A percentile compares a stretch with the other conserved stretches of the same genome.
phyloP scores from a whole-genome alignment of 495 filamentous ascomycete genomes.

The Xylaria palmicola region DNA sequence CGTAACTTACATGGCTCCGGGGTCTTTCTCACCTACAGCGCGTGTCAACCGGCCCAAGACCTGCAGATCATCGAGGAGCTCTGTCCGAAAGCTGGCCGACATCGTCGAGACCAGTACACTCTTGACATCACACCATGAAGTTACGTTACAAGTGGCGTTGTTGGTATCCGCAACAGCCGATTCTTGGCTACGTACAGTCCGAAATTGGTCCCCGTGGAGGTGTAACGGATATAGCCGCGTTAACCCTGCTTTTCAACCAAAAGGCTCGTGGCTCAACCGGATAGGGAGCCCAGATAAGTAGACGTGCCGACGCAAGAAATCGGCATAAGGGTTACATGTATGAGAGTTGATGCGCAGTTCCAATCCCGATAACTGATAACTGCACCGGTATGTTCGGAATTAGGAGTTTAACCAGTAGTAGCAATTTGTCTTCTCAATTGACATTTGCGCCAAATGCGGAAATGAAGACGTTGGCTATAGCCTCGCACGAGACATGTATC shows the following conservation, averaged over 20 bases:
- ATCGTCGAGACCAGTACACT: background rate
- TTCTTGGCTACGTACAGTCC: background rate
- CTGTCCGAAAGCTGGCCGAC: background rate
- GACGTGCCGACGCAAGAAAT: background rate
- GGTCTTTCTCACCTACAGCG: background rate
- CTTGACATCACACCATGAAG: background rate
- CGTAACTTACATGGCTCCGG: background rate
- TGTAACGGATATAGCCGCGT: background rate
- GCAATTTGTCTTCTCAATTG: no score
- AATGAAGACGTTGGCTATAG: no score
- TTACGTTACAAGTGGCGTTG: conserved; percentile 16
- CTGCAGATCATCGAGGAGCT: conserved; percentile 1
- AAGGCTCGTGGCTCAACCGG: background rate
- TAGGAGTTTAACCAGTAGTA: no score
- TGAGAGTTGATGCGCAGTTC: background rate
- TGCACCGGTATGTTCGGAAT: no score
- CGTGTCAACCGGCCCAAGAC: background rate
- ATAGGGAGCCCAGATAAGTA: background rate
- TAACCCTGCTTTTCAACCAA: background rate
- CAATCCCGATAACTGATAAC: no score
- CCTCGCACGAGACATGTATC: no score
- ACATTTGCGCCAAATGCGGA: no score
- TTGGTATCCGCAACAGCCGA: background rate
- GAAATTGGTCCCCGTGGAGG: background rate
- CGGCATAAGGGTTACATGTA: background rate